phyloP scores from a whole-genome alignment of 2,329 filamentous ascomycete species.

The Thelonectria olida region DNA sequence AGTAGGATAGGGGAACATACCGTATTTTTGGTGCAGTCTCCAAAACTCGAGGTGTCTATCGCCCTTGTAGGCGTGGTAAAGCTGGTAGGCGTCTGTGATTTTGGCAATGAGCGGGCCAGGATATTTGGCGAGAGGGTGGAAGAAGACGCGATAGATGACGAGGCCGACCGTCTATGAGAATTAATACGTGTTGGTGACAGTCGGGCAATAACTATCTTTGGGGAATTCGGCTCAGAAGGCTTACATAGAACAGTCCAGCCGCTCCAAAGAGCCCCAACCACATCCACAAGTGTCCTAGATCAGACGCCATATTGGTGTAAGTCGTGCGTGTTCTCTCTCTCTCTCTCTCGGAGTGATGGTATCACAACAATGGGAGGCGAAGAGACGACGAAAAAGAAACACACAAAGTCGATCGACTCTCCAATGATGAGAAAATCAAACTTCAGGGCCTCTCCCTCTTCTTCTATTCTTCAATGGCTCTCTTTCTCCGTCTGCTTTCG shows the following conservation, averaged over 20 bases:
- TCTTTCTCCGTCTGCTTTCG: neutral
- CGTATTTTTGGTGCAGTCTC: slow-evolving; percentile 76
- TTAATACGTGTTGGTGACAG: too few species aligned
- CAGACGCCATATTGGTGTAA: slow-evolving; percentile 40
- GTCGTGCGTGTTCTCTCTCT: slow-evolving; percentile 9
- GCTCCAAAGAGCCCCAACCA: slow-evolving; percentile 52
- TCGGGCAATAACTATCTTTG: neutral
- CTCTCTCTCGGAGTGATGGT: too few species aligned
- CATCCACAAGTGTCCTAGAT: slow-evolving; percentile 48
- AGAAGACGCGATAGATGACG: slow-evolving; percentile 65
- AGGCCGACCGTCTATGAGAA: slow-evolving; percentile 49
- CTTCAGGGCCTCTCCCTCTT: too few species aligned
- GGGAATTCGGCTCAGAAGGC: slow-evolving; percentile 28
- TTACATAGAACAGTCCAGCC: slow-evolving; percentile 52
- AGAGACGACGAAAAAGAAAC: too few species aligned
- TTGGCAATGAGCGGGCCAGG: slow-evolving; percentile 72
- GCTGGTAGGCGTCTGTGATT: slow-evolving; percentile 70
- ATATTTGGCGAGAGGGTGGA: slow-evolving; percentile 72
- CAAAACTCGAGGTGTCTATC: slow-evolving; percentile 79
- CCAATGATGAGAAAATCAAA: too few species aligned
- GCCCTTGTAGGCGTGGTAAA: slow-evolving; percentile 79
- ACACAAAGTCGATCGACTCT: too few species aligned
- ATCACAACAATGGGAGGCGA: too few species aligned
- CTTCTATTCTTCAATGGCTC: neutral
- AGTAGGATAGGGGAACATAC: slow-evolving; percentile 47